These are phyloP conservation scores for Trametes versicolor DNA, from an alignment of 1,284 basidiomycete species.

Conservation along the genomic window DNA sequence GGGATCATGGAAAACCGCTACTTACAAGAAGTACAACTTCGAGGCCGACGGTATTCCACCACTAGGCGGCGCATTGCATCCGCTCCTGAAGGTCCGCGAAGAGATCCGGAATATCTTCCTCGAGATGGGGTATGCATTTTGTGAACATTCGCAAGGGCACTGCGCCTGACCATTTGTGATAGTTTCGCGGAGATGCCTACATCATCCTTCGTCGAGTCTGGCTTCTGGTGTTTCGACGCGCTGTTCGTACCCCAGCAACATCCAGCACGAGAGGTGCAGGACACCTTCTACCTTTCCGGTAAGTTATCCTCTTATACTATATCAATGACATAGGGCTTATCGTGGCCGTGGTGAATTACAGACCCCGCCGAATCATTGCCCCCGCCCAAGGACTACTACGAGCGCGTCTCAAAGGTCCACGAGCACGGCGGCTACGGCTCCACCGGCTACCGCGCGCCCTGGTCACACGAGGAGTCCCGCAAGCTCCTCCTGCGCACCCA, in stretches of 20 bases:
- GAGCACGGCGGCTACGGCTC: constrained; percentile 94
- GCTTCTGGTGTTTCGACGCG: constrained; percentile 99
- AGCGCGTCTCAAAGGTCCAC: constrained; percentile 89
- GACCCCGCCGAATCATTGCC: constrained; percentile 85
- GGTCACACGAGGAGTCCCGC: constrained; percentile 90
- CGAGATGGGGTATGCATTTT: constrained; percentile 89
- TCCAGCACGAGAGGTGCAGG: constrained; percentile 97
- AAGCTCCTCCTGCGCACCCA: constrained; percentile 97
- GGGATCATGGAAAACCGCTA: constrained; percentile 90
- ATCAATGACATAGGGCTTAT: too few relatives aligned
- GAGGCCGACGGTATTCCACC: constrained; percentile 94
- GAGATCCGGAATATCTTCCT: constrained; percentile 99
- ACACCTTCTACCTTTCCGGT: constrained; percentile 99
- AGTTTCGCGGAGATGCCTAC: constrained; percentile 99
- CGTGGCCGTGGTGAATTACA: constrained; percentile 44
- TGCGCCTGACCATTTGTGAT: not conserved
- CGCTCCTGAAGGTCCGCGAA: constrained; percentile 96
- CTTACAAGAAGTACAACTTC: constrained; percentile 99
- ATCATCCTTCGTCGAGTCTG: constrained; percentile 96
- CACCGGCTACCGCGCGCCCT: constrained; percentile 98
- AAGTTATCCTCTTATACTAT: constrained; percentile 34
- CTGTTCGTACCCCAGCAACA: constrained; percentile 99
- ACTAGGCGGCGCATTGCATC: constrained; percentile 92
- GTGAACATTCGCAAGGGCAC: not conserved
- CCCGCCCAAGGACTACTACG: constrained; percentile 89